Conservation (phyloP, 2,329 filamentous ascomycete species). For the Fusarium anthophilum region DNA sequence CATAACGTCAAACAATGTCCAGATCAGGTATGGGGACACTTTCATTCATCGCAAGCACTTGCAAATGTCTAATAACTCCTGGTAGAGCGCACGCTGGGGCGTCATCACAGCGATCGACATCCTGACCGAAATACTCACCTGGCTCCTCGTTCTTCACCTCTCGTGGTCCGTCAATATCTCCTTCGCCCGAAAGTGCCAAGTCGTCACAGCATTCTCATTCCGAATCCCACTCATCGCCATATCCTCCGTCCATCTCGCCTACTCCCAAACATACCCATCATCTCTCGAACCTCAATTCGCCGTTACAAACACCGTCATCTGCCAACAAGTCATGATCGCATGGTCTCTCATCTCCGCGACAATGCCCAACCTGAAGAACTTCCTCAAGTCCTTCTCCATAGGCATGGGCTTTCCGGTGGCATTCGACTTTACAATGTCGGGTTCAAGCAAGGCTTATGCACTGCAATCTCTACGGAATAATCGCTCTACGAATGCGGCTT, state of each 20-base stretch:
- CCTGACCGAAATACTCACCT: constrained; percentile 15
- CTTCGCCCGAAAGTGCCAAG: constrained; percentile 23
- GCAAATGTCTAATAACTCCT: neutral
- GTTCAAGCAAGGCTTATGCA: constrained; percentile 8
- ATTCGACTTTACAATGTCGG: constrained; percentile 11
- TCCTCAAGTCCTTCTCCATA: constrained; percentile 34
- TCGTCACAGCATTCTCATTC: constrained; percentile 31
- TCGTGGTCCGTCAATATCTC: constrained; percentile 30
- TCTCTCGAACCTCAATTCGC: constrained; percentile 30
- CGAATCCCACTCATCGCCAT: constrained; percentile 35
- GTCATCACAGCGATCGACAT: constrained; percentile 26
- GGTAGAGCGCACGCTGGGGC: constrained; percentile 20
- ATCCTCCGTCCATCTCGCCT: constrained; percentile 21
- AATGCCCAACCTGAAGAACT: constrained; percentile 34
- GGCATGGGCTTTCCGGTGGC: constrained; percentile 35
- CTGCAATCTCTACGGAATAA: constrained; percentile 26
- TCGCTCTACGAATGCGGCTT: constrained; percentile 7
- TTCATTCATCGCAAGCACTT: neutral
- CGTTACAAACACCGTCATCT: constrained; percentile 20
- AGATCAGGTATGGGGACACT: constrained; percentile 11
- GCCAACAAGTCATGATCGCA: constrained; percentile 28
- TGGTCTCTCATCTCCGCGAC: constrained; percentile 37
- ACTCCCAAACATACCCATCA: neutral
- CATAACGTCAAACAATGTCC: constrained; percentile 19
- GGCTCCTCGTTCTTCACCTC: constrained; percentile 18